Evolutionary conservation across 108 stramenopile genomes (phyloP), one percentile per base, ranked within the genome.

Genomic region (Discostella stelligeroides): DNA sequence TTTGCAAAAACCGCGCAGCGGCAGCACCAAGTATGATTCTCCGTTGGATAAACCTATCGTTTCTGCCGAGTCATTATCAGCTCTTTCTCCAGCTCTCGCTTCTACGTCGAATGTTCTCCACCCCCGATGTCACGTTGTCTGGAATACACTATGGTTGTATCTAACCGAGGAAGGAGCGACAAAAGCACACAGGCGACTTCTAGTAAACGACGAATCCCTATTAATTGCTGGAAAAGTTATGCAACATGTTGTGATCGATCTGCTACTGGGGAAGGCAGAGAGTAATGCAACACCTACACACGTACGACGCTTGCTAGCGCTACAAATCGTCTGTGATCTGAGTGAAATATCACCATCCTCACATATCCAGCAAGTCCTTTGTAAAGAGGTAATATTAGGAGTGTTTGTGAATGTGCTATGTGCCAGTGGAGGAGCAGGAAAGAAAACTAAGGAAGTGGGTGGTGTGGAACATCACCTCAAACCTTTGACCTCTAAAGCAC

Each of bases 61-160:
- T 47, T 77, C 92, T 12, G 61, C 60, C n/a, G 64, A 81, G 25
- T 81, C 83, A 37, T 42, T 89, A 12, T 65, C 64, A 46, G 25
- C 51, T 20, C 41, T 87, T 28, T 74, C 79, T 23, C 37, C 70
- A 34, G 86, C 88, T 17, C 61, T 93, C 50, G 69, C 68, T 46
- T 75, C 81, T 34, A 90, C 88, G n/a, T 86, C 86, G 24, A 54
- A 47, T 49, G 83, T 84, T 10, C 82, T 84, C n/a, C 76, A 82
- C 28, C 92, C 88, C 40, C 75, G 89, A 58, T 85, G 70, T n/a
- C 92, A 94, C 69, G 68, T 91, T 17, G 85, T 94, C n/a, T 94
- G 92, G 92, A 90, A 91, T 68, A 42, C 84, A 9, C 14, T 94
- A 2, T 91, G 89, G 90, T 70, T 60, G 21, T 88, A 81, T 67